These are phyloP conservation scores for Verticillium dahliae DNA, from an alignment of 2,329 filamentous ascomycete genomes.

Conservation along the genomic window DNA sequence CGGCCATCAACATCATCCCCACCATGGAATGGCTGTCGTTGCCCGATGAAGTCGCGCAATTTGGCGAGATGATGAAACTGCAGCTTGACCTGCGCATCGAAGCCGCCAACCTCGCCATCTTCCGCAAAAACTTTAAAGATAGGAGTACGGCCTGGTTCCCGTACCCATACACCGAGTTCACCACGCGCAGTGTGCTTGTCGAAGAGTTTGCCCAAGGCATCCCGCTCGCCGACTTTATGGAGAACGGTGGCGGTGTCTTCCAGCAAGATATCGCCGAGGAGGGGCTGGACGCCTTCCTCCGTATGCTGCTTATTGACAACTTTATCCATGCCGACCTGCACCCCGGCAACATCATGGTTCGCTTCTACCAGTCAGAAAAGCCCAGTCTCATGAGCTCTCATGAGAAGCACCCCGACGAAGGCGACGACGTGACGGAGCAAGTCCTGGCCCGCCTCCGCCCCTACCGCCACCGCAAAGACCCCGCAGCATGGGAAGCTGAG, in stretches of 20 bases:
- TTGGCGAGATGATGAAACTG: conserved; percentile 98
- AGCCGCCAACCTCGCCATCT: conserved; percentile 79
- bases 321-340: conserved; percentile 96
- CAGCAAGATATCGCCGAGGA: conserved; percentile 93
- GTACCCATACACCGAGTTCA: conserved; percentile 87
- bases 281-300: conserved; percentile 89
- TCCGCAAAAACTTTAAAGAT: conserved; percentile 84
- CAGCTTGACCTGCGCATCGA: conserved; percentile 94
- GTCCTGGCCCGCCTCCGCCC: conserved; percentile 76
- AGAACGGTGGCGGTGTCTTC: conserved; percentile 86
- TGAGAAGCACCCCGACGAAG: conserved; percentile 31
- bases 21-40: conserved; percentile 97
- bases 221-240: conserved; percentile 81
- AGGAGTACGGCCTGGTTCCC: conserved; percentile 95
- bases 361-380: conserved; percentile 81
- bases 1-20: conserved; percentile 75
- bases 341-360: conserved; percentile 98
- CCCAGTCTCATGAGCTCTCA: conserved; percentile 48
- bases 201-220: conserved; percentile 97
- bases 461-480: conserved; percentile 55
- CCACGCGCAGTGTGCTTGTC: conserved; percentile 83
- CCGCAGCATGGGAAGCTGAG: conserved; percentile 65
- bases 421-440: conserved; percentile 77
- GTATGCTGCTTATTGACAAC: conserved; percentile 95
- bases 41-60: conserved; percentile 87